phyloP scores from a whole-genome alignment of 2,329 filamentous ascomycete species.

The Alternaria consortialis region DNA sequence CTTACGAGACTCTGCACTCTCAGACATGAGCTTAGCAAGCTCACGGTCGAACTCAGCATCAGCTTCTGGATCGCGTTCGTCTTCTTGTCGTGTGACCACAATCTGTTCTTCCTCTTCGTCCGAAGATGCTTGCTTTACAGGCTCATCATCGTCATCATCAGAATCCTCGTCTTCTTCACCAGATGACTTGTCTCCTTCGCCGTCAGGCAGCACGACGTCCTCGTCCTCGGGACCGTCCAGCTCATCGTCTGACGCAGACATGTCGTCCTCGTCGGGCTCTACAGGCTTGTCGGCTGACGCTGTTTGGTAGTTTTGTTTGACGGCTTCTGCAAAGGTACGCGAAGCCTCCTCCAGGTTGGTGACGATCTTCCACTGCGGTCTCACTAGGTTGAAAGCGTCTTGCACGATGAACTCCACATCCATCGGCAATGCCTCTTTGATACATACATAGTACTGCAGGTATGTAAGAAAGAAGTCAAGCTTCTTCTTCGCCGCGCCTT shows the following conservation, averaged over 20 bases:
- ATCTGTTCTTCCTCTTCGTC: slow-evolving; percentile 87
- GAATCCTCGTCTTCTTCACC: slow-evolving; percentile 65
- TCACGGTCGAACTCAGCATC: slow-evolving; percentile 98
- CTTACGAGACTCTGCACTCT: slow-evolving; percentile 93
- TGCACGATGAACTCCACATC: slow-evolving; percentile 97
- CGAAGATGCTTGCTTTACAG: slow-evolving; percentile 62
- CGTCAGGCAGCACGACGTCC: slow-evolving; percentile 55
- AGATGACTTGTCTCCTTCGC: slow-evolving; percentile 62
- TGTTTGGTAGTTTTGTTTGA: slow-evolving; percentile 87
- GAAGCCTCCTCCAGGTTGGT: slow-evolving; percentile 83
- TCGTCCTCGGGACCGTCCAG: slow-evolving; percentile 60
- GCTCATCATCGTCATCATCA: slow-evolving; percentile 59
- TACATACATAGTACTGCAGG: slow-evolving; percentile 95
- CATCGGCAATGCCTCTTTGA: slow-evolving; percentile 90
- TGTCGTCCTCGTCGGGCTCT: slow-evolving; percentile 77
- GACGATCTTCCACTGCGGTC: slow-evolving; percentile 92
- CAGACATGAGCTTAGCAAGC: slow-evolving; percentile 97
- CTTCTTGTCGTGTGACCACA: slow-evolving; percentile 88
- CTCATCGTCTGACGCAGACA: slow-evolving; percentile 80
- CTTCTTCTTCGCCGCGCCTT: slow-evolving; percentile 93
- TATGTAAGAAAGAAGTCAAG: slow-evolving; percentile 97
- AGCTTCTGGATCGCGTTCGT: slow-evolving; percentile 88
- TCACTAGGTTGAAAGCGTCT: slow-evolving; percentile 83
- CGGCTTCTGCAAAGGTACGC: slow-evolving; percentile 84
- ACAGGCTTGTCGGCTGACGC: slow-evolving; percentile 72